Evolutionary conservation across 139 green algal species (phyloP), one percentile per base, ranked within the genome.

Genomic region (Chlamydomonas sp.): DNA sequence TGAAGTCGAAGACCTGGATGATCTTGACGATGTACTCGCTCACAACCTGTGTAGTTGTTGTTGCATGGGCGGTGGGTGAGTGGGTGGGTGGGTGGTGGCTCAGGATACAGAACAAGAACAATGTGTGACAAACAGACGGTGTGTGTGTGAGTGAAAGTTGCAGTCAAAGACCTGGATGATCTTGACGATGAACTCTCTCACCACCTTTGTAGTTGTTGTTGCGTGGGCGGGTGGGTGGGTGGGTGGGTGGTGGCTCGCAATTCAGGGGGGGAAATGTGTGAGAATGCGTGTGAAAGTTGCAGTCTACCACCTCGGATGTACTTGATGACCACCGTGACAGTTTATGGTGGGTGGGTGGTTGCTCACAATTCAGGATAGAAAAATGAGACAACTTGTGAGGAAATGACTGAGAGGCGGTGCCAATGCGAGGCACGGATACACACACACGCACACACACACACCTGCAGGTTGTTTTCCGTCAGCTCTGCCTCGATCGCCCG

Each of bases 1-100:
- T 96, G 80, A 88, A 95, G 76, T 96, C 88, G 73, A 90, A 94
- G 37, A 96, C 86, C 83, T 96, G 85, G 30, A 93, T 87, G 64
- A 96, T 91, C 82, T 96, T 96, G 29, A 79, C 81, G 10, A 96
- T 72, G 65, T 86, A 94, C 43, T 90, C 84, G 24, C 84, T 78
- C 38, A 92, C 83, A 1, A 90, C 72, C 85, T 96, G 85, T 35
- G 54, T 13, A 48, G 34, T 13, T 54, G 43, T 54, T 13, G n/a
- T n/a, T n/a, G n/a, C n/a, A n/a, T n/a, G n/a, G n/a, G n/a, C n/a
- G n/a, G n/a, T n/a, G n/a, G n/a, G n/a, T n/a, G n/a, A n/a, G n/a
- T n/a, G n/a, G n/a, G n/a, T n/a, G n/a, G n/a, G n/a, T n/a, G n/a
- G n/a, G n/a, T n/a, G n/a, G n/a, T n/a, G n/a, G n/a, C n/a, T n/a